Base-by-base conservation (phyloP, 495 filamentous ascomycete genomes). In the Xylaria nigripes region DNA sequence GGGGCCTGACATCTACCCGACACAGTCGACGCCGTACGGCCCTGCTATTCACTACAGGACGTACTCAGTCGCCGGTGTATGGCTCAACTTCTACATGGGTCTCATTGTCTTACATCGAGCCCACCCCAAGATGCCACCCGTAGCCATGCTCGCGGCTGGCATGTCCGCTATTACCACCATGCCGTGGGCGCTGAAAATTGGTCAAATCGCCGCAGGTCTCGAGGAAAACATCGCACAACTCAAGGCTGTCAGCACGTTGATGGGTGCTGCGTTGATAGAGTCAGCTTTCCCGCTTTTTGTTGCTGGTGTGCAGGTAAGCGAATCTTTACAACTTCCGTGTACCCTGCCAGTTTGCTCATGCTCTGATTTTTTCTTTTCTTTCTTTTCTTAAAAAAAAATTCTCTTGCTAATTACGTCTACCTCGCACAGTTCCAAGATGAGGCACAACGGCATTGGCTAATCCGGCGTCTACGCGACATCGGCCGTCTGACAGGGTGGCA, bases 41-140 rank as follows among this genome's bases (percentile, higher is more conserved):
- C 78, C 82, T 1, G 86, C 91, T 2, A 73, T 89, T 3, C 82
- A 87, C 61, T 96, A 92, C 67, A 81, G 90, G 36, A 90, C 87
- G 1, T 89, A 89, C 66, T 84, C 82, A 21, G 93, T 96, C 59
- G 86, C 86, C 13, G 84, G 86, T 32, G 76, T 97, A 19, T 92
- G 89, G 84, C 83, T 82, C 60, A 83, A 88, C 49, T 95, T 85
- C 65, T 86, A 91, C 70, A 86, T 87, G 67, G 84, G 82, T 2
- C 76, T 88, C 24, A 90, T 98, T 46, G 72, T 92, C 44, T 77
- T 89, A 19, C 71, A 89, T 46, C 78, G 93, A 32, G 71, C 85
- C 0, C 90, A 95, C 57, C 93, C 93, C 0, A 81, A 77, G 2
- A 95, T 96, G 90, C 93, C 90, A 5, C 89, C 92, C 0, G 79